phyloP scores from a whole-genome alignment of 495 filamentous ascomycete genomes.

The Barbatosphaeria neglecta region DNA sequence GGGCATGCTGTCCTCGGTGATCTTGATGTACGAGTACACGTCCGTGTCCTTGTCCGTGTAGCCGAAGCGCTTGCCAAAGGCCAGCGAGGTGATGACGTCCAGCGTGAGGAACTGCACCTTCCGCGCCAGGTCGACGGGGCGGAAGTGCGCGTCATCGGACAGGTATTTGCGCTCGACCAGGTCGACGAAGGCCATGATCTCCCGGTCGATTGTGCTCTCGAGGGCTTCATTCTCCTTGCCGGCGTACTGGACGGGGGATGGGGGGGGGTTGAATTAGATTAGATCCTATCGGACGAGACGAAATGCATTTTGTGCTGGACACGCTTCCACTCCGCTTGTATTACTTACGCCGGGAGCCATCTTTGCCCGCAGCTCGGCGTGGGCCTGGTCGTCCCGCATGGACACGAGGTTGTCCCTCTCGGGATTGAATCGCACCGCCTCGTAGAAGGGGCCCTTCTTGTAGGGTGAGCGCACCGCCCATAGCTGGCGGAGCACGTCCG shows the following conservation, averaged over 20 bases:
- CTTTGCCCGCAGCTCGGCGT: constrained; percentile 20
- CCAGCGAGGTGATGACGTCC: constrained; percentile 27
- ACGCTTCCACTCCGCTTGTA: too few relatives aligned
- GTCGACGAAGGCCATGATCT: constrained; percentile 23
- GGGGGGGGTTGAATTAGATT: neutral
- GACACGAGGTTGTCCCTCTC: constrained; percentile 22
- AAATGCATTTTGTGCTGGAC: too few relatives aligned
- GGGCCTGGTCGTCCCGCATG: constrained; percentile 15
- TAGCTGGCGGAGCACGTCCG: constrained; percentile 21
- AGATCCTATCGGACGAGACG: too few relatives aligned
- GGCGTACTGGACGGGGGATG: constrained; percentile 19
- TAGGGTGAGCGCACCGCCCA: constrained; percentile 21
- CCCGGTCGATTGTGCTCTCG: constrained; percentile 29
- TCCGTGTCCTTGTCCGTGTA: constrained; percentile 21
- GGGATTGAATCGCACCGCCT: constrained; percentile 17
- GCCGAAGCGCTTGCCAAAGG: constrained; percentile 25
- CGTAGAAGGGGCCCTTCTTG: constrained; percentile 17
- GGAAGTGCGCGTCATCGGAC: constrained; percentile 18
- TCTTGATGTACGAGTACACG: constrained; percentile 14
- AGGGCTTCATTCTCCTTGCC: constrained; percentile 28
- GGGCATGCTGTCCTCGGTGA: constrained; percentile 9
- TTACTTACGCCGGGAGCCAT: constrained; percentile 25
- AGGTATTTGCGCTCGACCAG: constrained; percentile 33
- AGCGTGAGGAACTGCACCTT: constrained; percentile 27
- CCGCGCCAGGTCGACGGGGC: constrained; percentile 32